Percentiles rank a stretch among this genome's conserved stretches.
Evolutionary conservation across 2,329 filamentous ascomycete genomes (phyloP).

Genomic region (Drechmeria coniospora): DNA sequence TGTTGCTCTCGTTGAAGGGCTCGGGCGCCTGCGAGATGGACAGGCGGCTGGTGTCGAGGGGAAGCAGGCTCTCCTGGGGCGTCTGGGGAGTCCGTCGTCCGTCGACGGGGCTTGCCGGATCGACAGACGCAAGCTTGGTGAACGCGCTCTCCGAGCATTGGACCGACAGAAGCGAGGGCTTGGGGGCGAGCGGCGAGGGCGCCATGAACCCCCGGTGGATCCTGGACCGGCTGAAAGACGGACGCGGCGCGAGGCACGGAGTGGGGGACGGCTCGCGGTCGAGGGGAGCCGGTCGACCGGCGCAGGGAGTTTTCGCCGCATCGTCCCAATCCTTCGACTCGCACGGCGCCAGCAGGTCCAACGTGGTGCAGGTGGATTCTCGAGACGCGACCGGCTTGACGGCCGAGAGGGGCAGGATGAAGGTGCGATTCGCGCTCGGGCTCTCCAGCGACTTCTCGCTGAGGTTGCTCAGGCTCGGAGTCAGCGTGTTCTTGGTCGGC

Average conservation of each 20-base stretch:
- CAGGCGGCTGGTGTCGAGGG: slow-evolving; percentile 66
- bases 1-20: slow-evolving; percentile 16
- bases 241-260: slow-evolving; percentile 17
- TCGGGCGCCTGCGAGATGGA: slow-evolving; percentile 56
- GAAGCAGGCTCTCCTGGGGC: slow-evolving; percentile 57
- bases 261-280: slow-evolving; percentile 16
- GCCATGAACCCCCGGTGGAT: slow-evolving; percentile 15
- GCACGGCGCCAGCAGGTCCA: slow-evolving; percentile 8
- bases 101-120: slow-evolving; percentile 47
- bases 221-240: slow-evolving; percentile 21
- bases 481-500: slow-evolving; percentile 60
- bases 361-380: slow-evolving; percentile 33
- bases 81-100: slow-evolving; percentile 56
- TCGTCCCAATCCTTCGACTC: slow-evolving; percentile 5
- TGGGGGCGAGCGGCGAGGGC: slow-evolving; percentile 18
- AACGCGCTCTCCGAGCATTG: slow-evolving; percentile 21
- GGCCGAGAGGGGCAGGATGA: slow-evolving; percentile 26
- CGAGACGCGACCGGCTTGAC: slow-evolving; percentile 20
- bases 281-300: slow-evolving; percentile 12
- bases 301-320: slow-evolving; percentile 4
- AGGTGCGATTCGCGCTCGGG: slow-evolving; percentile 30
- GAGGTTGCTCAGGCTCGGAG: slow-evolving; percentile 23
- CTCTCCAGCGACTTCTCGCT: slow-evolving; percentile 27
- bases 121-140: slow-evolving; percentile 33
- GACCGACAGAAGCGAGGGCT: slow-evolving; percentile 12